phyloP scores from a whole-genome alignment of 2,329 filamentous ascomycete genomes.

The Fusarium duplospermum region DNA sequence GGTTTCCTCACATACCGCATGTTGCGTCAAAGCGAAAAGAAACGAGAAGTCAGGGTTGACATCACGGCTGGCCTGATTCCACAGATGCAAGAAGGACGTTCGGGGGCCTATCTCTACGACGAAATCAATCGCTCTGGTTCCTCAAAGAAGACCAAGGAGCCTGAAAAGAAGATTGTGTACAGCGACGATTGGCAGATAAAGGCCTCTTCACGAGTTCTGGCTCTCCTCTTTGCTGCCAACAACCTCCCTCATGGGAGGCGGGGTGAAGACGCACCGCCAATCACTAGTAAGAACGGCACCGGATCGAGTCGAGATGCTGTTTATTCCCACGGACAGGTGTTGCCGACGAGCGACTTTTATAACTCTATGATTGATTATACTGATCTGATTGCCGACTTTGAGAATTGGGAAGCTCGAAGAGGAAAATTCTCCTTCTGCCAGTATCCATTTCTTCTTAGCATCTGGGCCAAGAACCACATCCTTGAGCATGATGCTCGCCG shows the following conservation, averaged over 20 bases:
- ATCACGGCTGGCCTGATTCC: conserved; percentile 77
- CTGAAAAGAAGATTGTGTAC: conserved; percentile 71
- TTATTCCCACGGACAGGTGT: conserved; percentile 68
- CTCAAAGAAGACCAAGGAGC: conserved; percentile 66
- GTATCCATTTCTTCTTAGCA: conserved; percentile 90
- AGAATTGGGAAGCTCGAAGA: conserved; percentile 82
- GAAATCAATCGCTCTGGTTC: conserved; percentile 70
- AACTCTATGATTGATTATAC: conserved; percentile 86
- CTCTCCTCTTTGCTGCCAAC: conserved; percentile 85
- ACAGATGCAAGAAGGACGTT: conserved; percentile 73
- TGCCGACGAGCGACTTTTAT: conserved; percentile 89
- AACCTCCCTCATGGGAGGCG: conserved; percentile 60
- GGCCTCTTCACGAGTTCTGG: conserved; percentile 82
- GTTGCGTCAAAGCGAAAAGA: conserved; percentile 76
- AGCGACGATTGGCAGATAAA: conserved; percentile 91
- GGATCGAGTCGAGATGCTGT: conserved; percentile 39
- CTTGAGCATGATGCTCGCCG: conserved; percentile 87
- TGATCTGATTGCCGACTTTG: conserved; percentile 88
- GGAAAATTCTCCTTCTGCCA: conserved; percentile 89
- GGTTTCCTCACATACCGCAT: conserved; percentile 86
- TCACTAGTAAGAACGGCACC: conserved; percentile 41
- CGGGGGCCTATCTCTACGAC: conserved; percentile 79
- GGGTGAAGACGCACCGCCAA: conserved; percentile 37
- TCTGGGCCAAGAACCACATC: conserved; percentile 92
- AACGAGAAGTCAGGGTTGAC: conserved; percentile 68